Conservation (phyloP, 139 green algal genomes). For the Volvox reticuliferus region DNA sequence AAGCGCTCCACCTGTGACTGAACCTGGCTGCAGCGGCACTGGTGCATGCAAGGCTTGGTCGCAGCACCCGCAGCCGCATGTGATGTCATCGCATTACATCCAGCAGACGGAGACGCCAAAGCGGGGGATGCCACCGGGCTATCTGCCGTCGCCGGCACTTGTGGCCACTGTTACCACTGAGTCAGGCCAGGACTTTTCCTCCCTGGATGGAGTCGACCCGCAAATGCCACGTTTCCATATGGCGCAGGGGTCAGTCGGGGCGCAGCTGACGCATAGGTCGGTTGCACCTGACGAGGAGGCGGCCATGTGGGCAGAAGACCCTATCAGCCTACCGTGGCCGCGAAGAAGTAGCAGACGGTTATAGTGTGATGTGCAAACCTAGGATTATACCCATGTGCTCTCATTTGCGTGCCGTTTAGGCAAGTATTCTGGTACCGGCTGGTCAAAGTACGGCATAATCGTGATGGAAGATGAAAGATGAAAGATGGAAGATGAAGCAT, state of each 20-base stretch:
- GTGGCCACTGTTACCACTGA: neutral
- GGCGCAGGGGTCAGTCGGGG: too few species aligned
- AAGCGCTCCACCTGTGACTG: neutral
- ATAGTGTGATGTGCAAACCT: neutral
- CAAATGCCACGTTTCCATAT: too few species aligned
- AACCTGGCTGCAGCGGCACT: too few species aligned
- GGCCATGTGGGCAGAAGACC: constrained; percentile 27
- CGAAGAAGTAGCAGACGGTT: neutral
- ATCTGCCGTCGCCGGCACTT: neutral
- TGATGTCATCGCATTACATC: neutral
- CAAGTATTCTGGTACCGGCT: too few species aligned
- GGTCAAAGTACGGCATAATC: too few species aligned
- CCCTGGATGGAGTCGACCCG: too few species aligned
- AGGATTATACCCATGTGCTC: neutral
- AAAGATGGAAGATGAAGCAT: too few species aligned
- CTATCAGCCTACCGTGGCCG: neutral
- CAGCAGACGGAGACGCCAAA: neutral
- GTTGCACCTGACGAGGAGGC: neutral
- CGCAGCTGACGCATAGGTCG: neutral
- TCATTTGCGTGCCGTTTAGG: too few species aligned
- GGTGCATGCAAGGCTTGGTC: neutral
- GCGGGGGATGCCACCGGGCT: neutral
- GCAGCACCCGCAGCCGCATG: neutral
- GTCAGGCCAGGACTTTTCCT: too few species aligned
- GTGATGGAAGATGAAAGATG: too few species aligned